phyloP scores from a whole-genome alignment of 495 filamentous ascomycete genomes.

The Daldinia loculata region DNA sequence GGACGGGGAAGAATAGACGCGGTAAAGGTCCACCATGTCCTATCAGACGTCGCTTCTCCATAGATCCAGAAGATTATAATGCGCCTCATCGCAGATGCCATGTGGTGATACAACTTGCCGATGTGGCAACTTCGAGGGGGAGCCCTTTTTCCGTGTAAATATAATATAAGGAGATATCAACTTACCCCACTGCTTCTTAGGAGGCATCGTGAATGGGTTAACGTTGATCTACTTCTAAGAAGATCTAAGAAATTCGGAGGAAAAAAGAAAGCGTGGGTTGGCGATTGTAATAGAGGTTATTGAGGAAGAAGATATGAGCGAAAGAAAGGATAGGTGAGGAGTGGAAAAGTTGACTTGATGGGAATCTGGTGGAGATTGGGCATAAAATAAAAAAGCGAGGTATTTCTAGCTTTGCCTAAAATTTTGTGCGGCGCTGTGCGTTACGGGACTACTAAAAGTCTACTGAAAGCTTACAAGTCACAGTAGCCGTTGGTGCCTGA shows the following conservation, averaged over 20 bases:
- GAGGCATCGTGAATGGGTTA: constrained; percentile 42
- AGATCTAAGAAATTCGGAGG: not conserved
- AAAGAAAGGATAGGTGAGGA: constrained; percentile 1
- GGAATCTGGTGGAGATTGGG: constrained; percentile 30
- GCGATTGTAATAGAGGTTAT: constrained; percentile 12
- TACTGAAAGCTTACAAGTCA: constrained; percentile 13
- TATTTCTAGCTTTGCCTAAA: constrained; percentile 36
- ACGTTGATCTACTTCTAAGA: constrained; percentile 2
- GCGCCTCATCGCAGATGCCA: constrained; percentile 14
- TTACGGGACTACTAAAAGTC: constrained; percentile 22
- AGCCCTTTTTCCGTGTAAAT: constrained; percentile 21
- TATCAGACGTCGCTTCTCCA: not conserved
- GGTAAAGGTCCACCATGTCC: not conserved
- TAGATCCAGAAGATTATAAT: constrained; percentile 14
- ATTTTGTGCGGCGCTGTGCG: constrained; percentile 29
- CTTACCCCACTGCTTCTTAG: constrained; percentile 50
- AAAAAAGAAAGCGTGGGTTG: constrained; percentile 1
- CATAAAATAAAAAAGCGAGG: constrained; percentile 29
- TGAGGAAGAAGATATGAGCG: not conserved
- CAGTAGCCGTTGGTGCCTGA: constrained; percentile 3
- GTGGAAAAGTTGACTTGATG: constrained; percentile 3
- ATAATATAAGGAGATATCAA: constrained; percentile 20
- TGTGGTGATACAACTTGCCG: constrained; percentile 18
- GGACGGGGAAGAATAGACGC: constrained; percentile 21
- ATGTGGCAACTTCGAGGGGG: constrained; percentile 26